These are phyloP conservation scores for Pichia ethanolica DNA, from an alignment of 805 yeast genomes.

Conservation along the genomic window DNA sequence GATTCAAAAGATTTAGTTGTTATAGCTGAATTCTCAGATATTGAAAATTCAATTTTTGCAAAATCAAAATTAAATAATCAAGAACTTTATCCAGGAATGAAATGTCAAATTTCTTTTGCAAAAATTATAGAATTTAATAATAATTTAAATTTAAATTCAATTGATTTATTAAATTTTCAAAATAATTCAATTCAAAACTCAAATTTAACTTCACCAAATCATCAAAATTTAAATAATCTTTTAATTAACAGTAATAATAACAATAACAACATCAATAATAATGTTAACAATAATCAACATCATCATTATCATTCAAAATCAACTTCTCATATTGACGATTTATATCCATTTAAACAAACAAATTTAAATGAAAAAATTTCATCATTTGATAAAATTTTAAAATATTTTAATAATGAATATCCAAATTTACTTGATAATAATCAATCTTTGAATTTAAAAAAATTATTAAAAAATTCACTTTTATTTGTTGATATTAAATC, in stretches of 20 bases:
- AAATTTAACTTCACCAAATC: constrained; percentile 1
- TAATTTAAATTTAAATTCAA: not conserved
- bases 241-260: not conserved
- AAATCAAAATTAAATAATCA: constrained; percentile 72
- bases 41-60: constrained; percentile 75
- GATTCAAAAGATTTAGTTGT: constrained; percentile 34
- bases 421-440: not conserved
- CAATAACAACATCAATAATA: not conserved
- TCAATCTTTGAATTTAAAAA: constrained; percentile 30
- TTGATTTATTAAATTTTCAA: constrained; percentile 4
- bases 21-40: constrained; percentile 61
- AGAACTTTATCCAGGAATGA: constrained; percentile 72
- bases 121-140: constrained; percentile 35
- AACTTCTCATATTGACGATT: constrained; percentile 7
- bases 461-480: constrained; percentile 38
- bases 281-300: not conserved
- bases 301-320: constrained; percentile 2
- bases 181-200: constrained; percentile 1
- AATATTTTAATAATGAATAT: not conserved
- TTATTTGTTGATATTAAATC: constrained; percentile 37
- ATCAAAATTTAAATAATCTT: not conserved
- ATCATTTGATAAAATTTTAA: constrained; percentile 13
- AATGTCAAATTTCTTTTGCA: constrained; percentile 79
- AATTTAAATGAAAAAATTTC: constrained; percentile 18
- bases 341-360: constrained; percentile 10